phyloP scores from a whole-genome alignment of 257 asterid species.

The Dorcoceras hygrometricum region DNA sequence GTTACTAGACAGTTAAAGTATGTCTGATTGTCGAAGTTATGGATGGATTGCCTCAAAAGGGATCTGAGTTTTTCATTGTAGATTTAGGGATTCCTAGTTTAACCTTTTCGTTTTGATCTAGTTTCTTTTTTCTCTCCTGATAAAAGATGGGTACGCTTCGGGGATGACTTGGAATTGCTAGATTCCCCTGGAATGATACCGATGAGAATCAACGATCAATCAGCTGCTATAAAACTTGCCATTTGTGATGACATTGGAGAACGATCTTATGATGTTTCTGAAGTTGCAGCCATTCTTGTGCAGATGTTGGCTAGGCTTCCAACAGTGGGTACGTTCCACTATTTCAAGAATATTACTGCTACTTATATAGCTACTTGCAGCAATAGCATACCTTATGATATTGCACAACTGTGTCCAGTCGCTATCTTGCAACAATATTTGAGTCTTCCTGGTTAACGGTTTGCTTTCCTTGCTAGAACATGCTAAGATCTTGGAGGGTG shows the following conservation, averaged over 20 bases:
- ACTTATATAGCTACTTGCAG: slow-evolving; percentile 2
- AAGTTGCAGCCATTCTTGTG: slow-evolving; percentile 86
- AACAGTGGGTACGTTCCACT: slow-evolving; percentile 53
- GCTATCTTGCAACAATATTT: neutral
- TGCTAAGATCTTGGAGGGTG: neutral
- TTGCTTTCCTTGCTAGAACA: neutral
- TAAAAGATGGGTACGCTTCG: slow-evolving; percentile 89
- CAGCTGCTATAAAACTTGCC: slow-evolving; percentile 91
- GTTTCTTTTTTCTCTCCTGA: slow-evolving; percentile 21
- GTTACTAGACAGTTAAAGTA: slow-evolving; percentile 92
- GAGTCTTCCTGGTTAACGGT: neutral
- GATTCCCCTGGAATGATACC: slow-evolving; percentile 97
- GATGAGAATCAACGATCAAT: slow-evolving; percentile 88
- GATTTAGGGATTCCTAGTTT: neutral
- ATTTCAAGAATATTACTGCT: neutral
- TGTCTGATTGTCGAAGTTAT: slow-evolving; percentile 20
- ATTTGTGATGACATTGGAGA: slow-evolving; percentile 97
- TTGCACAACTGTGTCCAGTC: neutral
- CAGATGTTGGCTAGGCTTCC: slow-evolving; percentile 81
- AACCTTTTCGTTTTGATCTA: slow-evolving; percentile 11
- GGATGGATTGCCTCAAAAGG: neutral
- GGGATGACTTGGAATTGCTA: slow-evolving; percentile 74
- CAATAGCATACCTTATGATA: neutral
- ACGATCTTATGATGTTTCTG: slow-evolving; percentile 73
- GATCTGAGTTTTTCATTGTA: neutral